Percentiles rank a stretch among this genome's conserved stretches.
phyloP scores from a whole-genome alignment of 495 filamentous ascomycete species.

The Trichocladium antarcticum region DNA sequence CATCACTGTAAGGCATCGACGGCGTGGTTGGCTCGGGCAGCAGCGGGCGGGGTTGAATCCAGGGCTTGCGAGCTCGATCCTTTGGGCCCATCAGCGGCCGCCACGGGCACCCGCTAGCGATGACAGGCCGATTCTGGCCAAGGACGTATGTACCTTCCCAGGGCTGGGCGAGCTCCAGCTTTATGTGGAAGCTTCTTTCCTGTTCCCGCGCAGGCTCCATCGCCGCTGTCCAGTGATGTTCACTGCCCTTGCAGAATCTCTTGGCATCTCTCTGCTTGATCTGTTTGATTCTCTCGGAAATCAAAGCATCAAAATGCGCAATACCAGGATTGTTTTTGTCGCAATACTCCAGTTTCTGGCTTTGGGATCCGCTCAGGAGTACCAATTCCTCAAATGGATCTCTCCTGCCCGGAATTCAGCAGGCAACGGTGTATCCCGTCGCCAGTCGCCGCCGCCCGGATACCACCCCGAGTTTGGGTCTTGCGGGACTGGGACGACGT shows the following conservation, averaged over 20 bases:
- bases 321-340: background rate
- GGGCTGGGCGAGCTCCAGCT: background rate
- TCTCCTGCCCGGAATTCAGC: background rate
- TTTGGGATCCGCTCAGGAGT: constrained; percentile 3
- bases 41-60: constrained; percentile 10
- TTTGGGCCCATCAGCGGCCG: constrained; percentile 21
- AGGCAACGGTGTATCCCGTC: constrained; percentile 6
- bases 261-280: background rate
- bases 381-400: constrained; percentile 16
- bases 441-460: constrained; percentile 17
- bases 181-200: background rate
- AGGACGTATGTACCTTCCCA: background rate
- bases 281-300: too few relatives aligned
- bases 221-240: too few relatives aligned
- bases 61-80: background rate
- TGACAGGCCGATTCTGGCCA: background rate
- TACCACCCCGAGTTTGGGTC: constrained; percentile 26
- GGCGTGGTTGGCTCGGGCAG: constrained; percentile 11
- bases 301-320: constrained; percentile 5
- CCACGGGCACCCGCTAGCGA: constrained; percentile 12
- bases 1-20: background rate
- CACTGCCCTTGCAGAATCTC: too few relatives aligned
- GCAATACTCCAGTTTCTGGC: constrained; percentile 1
- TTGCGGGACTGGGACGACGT: constrained; percentile 21
- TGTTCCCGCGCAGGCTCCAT: constrained; percentile 7